Evolutionary conservation across 148 eudicot species (phyloP).

Genomic region (Spergularia bocconei): DNA sequence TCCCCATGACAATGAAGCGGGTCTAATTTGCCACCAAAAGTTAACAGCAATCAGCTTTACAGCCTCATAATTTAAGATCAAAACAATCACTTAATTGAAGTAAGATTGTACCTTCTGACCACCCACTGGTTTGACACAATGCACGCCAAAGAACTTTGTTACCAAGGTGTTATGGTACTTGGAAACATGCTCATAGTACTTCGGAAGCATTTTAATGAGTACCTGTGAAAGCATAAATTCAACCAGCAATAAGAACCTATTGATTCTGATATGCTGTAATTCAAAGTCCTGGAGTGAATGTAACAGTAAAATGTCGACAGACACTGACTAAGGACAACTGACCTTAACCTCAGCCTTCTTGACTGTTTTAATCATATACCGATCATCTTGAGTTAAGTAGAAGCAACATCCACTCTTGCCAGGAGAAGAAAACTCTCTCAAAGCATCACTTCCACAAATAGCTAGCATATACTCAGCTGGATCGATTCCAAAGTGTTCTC

Average conservation of each 20-base stretch:
- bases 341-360: conserved; percentile 86
- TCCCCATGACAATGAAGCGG: conserved; percentile 95
- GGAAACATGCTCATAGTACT: conserved; percentile 63
- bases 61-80: background rate
- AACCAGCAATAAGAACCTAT: conserved; percentile 8
- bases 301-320: background rate
- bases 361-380: conserved; percentile 79
- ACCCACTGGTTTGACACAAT: conserved; percentile 66
- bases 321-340: conserved; percentile 25
- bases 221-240: conserved; percentile 35
- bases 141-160: conserved; percentile 71
- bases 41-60: conserved; percentile 15
- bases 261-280: background rate
- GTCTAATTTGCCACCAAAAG: conserved; percentile 41
- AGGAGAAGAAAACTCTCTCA: conserved; percentile 80
- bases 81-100: background rate
- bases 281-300: background rate
- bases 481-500: conserved; percentile 68
- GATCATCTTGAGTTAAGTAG: conserved; percentile 79
- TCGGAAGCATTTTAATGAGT: conserved; percentile 74
- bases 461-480: conserved; percentile 91
- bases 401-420: conserved; percentile 92
- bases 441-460: conserved; percentile 82
- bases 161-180: conserved; percentile 58
- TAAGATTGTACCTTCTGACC: conserved; percentile 41